These are phyloP conservation scores for Tephrocybe sp. DNA, from an alignment of 768 basidiomycete genomes.

Conservation along the genomic window DNA sequence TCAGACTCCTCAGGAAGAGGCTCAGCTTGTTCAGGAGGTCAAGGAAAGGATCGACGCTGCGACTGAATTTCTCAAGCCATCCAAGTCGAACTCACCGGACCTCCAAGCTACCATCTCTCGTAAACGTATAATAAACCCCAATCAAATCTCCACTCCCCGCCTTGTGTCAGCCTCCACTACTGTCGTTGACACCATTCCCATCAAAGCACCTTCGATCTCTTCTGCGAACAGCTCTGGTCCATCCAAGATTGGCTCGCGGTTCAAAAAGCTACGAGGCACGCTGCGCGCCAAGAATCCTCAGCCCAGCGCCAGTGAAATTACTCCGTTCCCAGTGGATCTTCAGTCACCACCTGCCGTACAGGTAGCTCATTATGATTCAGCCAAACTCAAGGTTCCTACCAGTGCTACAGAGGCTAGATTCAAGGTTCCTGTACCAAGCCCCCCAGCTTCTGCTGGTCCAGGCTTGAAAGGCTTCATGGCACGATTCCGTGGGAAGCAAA, in stretches of 20 bases:
- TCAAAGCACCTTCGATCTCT: slow-evolving; percentile 46
- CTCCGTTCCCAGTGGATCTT: slow-evolving; percentile 41
- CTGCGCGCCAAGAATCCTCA: slow-evolving; percentile 52
- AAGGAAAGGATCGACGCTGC: slow-evolving; percentile 70
- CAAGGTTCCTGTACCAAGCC: slow-evolving; percentile 56
- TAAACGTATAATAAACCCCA: slow-evolving; percentile 59
- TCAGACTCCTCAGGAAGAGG: slow-evolving; percentile 45
- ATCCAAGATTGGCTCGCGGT: slow-evolving; percentile 68
- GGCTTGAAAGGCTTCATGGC: slow-evolving; percentile 82
- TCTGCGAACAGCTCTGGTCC: slow-evolving; percentile 42
- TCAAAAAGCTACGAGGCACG: slow-evolving; percentile 71
- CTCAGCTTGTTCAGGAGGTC: slow-evolving; percentile 62
- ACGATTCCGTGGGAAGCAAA: slow-evolving; percentile 61
- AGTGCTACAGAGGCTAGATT: slow-evolving; percentile 56
- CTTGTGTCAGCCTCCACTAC: slow-evolving; percentile 68
- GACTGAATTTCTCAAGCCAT: slow-evolving; percentile 56
- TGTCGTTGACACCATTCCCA: slow-evolving; percentile 59
- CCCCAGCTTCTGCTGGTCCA: slow-evolving; percentile 72
- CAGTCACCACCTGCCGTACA: slow-evolving; percentile 38
- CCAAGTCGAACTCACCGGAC: slow-evolving; percentile 32
- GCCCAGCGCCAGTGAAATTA: slow-evolving; percentile 47
- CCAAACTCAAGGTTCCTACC: slow-evolving; percentile 34
- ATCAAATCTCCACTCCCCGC: slow-evolving; percentile 65
- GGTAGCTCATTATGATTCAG: slow-evolving; percentile 41
- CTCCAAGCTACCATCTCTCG: slow-evolving; percentile 41